These are phyloP conservation scores for Saturnispora bothae DNA, from an alignment of 805 yeast genomes.

Conservation along the genomic window DNA sequence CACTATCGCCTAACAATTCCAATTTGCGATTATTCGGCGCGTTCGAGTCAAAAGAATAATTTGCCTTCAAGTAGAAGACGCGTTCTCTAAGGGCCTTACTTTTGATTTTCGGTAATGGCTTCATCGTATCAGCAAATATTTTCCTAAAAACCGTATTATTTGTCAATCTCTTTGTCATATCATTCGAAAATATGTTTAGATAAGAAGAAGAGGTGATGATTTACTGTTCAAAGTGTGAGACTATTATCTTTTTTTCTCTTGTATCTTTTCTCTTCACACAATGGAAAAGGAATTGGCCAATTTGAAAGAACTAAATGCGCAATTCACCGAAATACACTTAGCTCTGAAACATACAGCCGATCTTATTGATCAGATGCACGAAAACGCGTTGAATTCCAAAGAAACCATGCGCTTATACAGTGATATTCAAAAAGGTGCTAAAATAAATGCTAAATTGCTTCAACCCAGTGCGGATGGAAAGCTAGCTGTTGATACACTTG, in stretches of 20 bases:
- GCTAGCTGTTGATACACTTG: conserved; percentile 3
- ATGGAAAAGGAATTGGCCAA: conserved; percentile 7
- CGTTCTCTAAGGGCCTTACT: not conserved
- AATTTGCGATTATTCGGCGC: not conserved
- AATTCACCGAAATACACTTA: not conserved
- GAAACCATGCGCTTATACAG: conserved; percentile 3
- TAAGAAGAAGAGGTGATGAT: not conserved
- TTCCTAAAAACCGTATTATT: not conserved
- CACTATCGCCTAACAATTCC: conserved; percentile 4
- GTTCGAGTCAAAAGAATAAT: not conserved
- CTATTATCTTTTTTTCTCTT: too few relatives aligned
- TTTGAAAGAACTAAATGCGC: conserved; percentile 1
- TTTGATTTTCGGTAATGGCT: not conserved
- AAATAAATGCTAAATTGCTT: conserved; percentile 3
- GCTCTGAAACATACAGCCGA: not conserved
- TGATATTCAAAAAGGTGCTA: conserved; percentile 2
- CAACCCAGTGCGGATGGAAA: not conserved
- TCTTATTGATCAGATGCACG: conserved; percentile 1
- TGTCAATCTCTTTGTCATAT: not conserved
- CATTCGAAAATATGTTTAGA: too few relatives aligned
- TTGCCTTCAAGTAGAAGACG: not conserved
- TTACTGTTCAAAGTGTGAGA: too few relatives aligned
- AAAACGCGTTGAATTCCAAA: conserved; percentile 2
- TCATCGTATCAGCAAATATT: too few relatives aligned
- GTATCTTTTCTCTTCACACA: not conserved